Evolutionary conservation across 1,284 basidiomycete genomes (phyloP), one percentile per base, ranked within the genome.

Genomic region (Cryptococcus sp.): DNA sequence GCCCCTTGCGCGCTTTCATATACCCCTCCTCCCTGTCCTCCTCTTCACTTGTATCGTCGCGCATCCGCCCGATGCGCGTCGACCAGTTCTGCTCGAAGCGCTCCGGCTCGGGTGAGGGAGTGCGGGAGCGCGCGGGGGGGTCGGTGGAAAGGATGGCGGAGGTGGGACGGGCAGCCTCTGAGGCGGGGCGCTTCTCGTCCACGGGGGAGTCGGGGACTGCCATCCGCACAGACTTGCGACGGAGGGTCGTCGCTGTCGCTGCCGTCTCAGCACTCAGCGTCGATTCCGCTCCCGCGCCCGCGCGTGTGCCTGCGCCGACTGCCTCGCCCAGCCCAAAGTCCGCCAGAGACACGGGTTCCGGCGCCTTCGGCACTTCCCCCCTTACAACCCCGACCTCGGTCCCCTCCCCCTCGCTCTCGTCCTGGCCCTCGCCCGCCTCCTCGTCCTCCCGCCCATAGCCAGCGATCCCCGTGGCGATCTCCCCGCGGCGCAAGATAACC

Each of bases 161-260:
- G 20, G 46, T 33, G 24, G 28, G 8, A 28, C 40, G 28, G n/a
- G n/a, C n/a, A n/a, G n/a, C n/a, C n/a, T n/a, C n/a, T n/a, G n/a
- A n/a, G n/a, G 39, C 36, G 3, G 47, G 56, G 23, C 56, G 55
- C n/a, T 61, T 59, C 23, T 53, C 52, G 12, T 49, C 50, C 7
- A 56, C 46, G 7, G 72, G 72, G 11, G 69, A 71, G 52, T 71
- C 71, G 15, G 73, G 71, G 11, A 70, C 66, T 35, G 63, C 64
- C 61, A 78, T 73, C 37, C 76, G 57, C 1, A 78, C 76, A 2
- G 64, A 68, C 60, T 77, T 77, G 48, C 76, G 58, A 37, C 74
- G 66, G 11, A 53, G 47, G 3, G 64, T 39, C 11, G 42, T 53
- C 11, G 45, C 15, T 7, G 46, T 54, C 4, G 35, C 56, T 23